Evolutionary conservation across 169 alveolate species (phyloP), one percentile per base, ranked within the genome.

Genomic region (Plasmodium gonderi): DNA sequence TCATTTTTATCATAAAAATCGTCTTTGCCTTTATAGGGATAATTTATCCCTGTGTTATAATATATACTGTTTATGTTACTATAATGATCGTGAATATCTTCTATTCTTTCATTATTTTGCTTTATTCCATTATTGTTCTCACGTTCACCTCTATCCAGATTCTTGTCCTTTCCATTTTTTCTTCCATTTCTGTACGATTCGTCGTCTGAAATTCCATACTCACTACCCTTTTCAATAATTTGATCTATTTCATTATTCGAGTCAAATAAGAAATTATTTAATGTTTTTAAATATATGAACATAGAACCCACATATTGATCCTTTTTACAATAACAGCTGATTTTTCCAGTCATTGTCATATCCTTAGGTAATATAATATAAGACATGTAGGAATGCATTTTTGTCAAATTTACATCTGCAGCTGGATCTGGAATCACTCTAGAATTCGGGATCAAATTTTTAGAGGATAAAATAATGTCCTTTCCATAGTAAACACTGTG

Each of bases 341-440:
- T 81, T 42, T 65, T 81, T 8, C 72, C 33, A 44, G 72, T 81
- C 75, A 67, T 47, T 9, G 33, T 65, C 75, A 81, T 51, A 14
- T 67, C 76, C 6, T 81, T 42, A 2, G 91, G 91, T 38, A 81
- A 54, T 7, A 81, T 68, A 23, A 81, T 38, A 81, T 81, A 81
- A 26, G 91, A 81, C 45, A 69, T 17, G 75, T 51, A 81, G 40
- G 91, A 81, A 81, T 81, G 91, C 64, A 26, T 68, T 81, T 45
- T 42, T 5, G 91, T 14, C n/a, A 81, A 42, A 2, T 65, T 23
- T 33, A 81, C 91, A 65, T 81, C 91, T 12, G 67, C 4, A 4
- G 81, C 20, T 2, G 91, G 69, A 69, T 81, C 91, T 40, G 91
- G 91, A 20, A 81, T 81, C 51, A 81, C 91, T 81, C 91, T 81